Percentiles rank a stretch among this genome's conserved stretches.
These are phyloP conservation scores for Mycena leptocephala DNA, from an alignment of 768 basidiomycete species.

Conservation along the genomic window DNA sequence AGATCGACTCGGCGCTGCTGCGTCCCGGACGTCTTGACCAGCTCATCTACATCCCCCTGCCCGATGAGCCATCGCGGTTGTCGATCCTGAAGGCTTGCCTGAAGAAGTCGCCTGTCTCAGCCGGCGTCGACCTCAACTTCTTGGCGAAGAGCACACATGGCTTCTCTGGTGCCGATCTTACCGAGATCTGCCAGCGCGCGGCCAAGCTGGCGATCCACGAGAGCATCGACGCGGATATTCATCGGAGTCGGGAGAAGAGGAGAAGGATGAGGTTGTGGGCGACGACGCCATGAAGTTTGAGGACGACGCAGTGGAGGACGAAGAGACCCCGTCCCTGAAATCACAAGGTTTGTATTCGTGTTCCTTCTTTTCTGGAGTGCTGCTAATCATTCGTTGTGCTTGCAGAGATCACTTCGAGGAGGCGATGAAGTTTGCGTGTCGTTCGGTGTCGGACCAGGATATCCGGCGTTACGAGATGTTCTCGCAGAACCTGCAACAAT, in stretches of 20 bases:
- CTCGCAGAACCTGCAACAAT: constrained; percentile 93
- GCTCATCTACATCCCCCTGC: constrained; percentile 98
- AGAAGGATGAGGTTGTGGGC: constrained; percentile 81
- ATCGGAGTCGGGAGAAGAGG: constrained; percentile 84
- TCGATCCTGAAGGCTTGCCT: constrained; percentile 94
- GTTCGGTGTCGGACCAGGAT: constrained; percentile 96
- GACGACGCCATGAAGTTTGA: constrained; percentile 83
- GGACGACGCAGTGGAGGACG: constrained; percentile 77
- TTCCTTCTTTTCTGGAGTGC: neutral
- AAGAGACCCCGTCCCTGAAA: constrained; percentile 94
- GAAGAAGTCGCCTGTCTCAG: constrained; percentile 91
- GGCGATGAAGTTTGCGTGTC: constrained; percentile 97
- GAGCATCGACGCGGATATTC: constrained; percentile 94
- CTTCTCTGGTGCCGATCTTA: constrained; percentile 99
- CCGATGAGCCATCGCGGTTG: constrained; percentile 92
- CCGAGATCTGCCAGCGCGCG: constrained; percentile 98
- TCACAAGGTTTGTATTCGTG: constrained; percentile 72
- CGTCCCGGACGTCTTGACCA: constrained; percentile 99
- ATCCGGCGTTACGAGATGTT: constrained; percentile 99
- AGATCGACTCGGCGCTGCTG: constrained; percentile 93
- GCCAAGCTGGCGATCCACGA: constrained; percentile 98
- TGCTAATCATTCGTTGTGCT: constrained; percentile 23
- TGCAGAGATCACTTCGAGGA: constrained; percentile 95
- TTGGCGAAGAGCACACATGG: constrained; percentile 95
- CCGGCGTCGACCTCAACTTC: constrained; percentile 88